Conservation (phyloP, 371 early-diverging fungal genomes). For the Rhizopus microsporus region DNA sequence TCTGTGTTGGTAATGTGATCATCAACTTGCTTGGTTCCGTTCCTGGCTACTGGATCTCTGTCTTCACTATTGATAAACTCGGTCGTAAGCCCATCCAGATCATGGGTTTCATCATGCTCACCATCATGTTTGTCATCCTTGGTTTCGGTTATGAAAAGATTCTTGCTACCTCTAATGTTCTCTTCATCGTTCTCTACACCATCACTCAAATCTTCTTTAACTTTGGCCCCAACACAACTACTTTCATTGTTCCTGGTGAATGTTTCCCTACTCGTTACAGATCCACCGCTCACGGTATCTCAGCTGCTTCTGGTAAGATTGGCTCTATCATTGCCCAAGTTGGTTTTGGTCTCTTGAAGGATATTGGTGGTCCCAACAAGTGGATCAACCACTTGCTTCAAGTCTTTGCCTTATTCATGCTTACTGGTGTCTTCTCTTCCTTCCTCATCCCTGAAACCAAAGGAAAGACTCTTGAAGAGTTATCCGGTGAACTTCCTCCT, state of each 20-base stretch:
- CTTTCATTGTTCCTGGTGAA: conserved; percentile 87
- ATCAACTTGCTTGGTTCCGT: conserved; percentile 81
- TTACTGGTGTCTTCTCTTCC: conserved; percentile 67
- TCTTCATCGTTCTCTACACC: conserved; percentile 75
- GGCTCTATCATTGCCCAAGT: conserved; percentile 83
- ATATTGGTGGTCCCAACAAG: conserved; percentile 65
- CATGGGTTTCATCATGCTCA: conserved; percentile 62
- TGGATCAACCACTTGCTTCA: conserved; percentile 70
- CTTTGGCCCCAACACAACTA: conserved; percentile 83
- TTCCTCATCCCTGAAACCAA: conserved; percentile 51
- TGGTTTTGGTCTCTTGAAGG: conserved; percentile 72
- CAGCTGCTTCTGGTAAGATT: conserved; percentile 84
- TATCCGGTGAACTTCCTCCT: conserved; percentile 37
- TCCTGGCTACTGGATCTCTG: conserved; percentile 87
- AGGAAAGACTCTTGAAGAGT: conserved; percentile 47
- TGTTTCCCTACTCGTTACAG: conserved; percentile 86
- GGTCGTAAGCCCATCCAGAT: conserved; percentile 86
- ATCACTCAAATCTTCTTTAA: conserved; percentile 88
- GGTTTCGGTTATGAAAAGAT: conserved; percentile 53
- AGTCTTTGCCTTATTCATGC: conserved; percentile 79
- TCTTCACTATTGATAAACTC: conserved; percentile 77
- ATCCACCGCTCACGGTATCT: conserved; percentile 87
- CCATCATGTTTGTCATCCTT: conserved; percentile 47
- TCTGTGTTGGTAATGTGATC: conserved; percentile 75
- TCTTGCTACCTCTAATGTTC: conserved; percentile 49